Conservation (phyloP, 2,329 filamentous ascomycete genomes). For the Clonostachys solani region DNA sequence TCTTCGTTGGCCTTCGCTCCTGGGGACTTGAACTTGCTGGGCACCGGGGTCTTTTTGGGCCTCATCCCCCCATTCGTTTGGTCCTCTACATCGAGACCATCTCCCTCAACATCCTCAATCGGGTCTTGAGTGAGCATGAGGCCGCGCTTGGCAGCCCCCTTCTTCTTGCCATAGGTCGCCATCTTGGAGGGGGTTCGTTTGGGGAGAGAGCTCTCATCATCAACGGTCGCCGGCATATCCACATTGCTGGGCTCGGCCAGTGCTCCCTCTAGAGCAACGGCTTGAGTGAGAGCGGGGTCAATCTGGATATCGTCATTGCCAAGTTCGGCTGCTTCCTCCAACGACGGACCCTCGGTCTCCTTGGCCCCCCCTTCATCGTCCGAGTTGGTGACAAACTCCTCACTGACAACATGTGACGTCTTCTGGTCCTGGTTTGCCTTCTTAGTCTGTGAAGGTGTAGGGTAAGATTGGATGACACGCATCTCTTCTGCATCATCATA, state of each 20-base stretch:
- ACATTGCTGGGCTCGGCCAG: neutral
- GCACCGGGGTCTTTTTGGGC: constrained; percentile 2
- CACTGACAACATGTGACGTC: constrained; percentile 11
- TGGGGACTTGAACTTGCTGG: constrained; percentile 17
- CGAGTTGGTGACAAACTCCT: constrained; percentile 20
- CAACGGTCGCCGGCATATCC: neutral
- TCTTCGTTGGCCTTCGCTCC: neutral
- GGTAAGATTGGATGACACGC: constrained; percentile 16
- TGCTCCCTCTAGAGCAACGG: neutral
- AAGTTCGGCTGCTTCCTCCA: constrained; percentile 3
- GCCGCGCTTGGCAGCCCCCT: constrained; percentile 9
- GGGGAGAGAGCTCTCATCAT: neutral
- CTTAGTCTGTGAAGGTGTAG: constrained; percentile 3
- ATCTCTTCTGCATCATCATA: constrained; percentile 26
- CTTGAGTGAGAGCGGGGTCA: constrained; percentile 17
- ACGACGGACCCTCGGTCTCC: too few species aligned
- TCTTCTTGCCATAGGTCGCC: constrained; percentile 3
- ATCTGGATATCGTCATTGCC: constrained; percentile 20
- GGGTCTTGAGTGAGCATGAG: constrained; percentile 19
- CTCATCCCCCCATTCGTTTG: neutral
- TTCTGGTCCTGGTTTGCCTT: constrained; percentile 1
- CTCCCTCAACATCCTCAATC: constrained; percentile 18
- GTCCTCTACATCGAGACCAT: constrained; percentile 1
- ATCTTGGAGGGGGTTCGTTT: constrained; percentile 3
- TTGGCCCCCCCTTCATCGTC: constrained; percentile 11